Evolutionary conservation across 805 yeast species (phyloP), one percentile per base, ranked within the genome.

Genomic region (Nakazawaea ernobii): DNA sequence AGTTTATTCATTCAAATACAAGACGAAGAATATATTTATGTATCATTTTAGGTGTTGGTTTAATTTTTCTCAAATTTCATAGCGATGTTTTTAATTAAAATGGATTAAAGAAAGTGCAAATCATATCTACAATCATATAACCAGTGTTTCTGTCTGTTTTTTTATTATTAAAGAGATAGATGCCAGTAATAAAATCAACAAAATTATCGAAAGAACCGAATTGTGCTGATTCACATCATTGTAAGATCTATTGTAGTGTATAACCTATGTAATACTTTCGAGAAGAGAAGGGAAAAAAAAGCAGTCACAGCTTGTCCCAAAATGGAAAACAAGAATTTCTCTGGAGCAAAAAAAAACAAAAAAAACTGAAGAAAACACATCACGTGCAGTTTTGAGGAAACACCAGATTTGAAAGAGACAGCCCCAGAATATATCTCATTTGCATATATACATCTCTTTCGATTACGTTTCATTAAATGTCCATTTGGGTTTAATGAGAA

Each of bases 1-100:
- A 76, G 63, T 53, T 33, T 28, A 20, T 33, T 13, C 45, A 35
- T 8, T n/a, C 39, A 33, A 35, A 14, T 14, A 17, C 11, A 29
- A 33, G 13, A 35, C 15, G 27, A 42, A 15, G 17, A 14, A 26
- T 15, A 35, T 33, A 27, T 35, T 35, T 35, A 35, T 35, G 27
- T 42, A 20, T 29, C n/a, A 14, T 35, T 42, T n/a, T 26, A 15
- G 39, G 26, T 42, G 28, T 29, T 28, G 39, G 27, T 15, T 24
- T 42, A 15, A 6, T 33, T 32, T 17, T 32, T 24, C 6, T 27
- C 9, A 43, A 38, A 17, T 10, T 38, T 38, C n/a, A 30, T 11
- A 11, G 11, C 4, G 33, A 30, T 30, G 33, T n/a, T 30, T 29
- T 30, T 36, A 26, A 20, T 17, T 20, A 17, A 20, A n/a, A 36